These are phyloP conservation scores for Cladophialophora exuberans DNA, from an alignment of 2,329 filamentous ascomycete species.

Conservation along the genomic window DNA sequence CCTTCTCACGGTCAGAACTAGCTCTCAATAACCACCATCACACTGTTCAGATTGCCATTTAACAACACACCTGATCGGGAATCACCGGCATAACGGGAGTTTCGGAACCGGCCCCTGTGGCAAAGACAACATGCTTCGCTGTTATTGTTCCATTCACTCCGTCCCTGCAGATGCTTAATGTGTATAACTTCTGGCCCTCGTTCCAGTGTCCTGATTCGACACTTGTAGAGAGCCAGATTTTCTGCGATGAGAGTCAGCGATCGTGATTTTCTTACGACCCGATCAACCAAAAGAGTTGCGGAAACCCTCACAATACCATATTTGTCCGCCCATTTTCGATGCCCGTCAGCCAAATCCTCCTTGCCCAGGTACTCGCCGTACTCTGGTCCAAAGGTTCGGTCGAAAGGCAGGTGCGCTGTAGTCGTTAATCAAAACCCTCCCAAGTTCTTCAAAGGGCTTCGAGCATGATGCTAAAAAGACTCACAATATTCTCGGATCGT, in stretches of 20 bases:
- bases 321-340: constrained; percentile 25
- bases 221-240: not conserved
- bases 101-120: not conserved
- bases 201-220: not conserved
- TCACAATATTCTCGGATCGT: constrained; percentile 21
- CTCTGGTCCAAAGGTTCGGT: constrained; percentile 31
- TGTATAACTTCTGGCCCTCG: not conserved
- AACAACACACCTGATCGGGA: not conserved
- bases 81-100: not conserved
- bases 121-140: not conserved
- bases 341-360: constrained; percentile 27
- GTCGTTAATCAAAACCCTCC: constrained; percentile 37
- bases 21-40: too few species aligned
- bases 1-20: too few species aligned
- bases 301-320: not conserved
- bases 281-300: too few species aligned
- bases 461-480: constrained; percentile 46
- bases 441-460: constrained; percentile 44
- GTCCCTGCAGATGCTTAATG: not conserved
- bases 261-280: too few species aligned
- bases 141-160: not conserved
- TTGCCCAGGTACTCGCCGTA: constrained; percentile 33
- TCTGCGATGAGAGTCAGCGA: not conserved
- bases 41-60: too few species aligned
- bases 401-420: constrained; percentile 39